Evolutionary conservation across 2,329 filamentous ascomycete genomes (phyloP), one percentile per base, ranked within the genome.

Genomic region (Penicillium vulpinum): DNA sequence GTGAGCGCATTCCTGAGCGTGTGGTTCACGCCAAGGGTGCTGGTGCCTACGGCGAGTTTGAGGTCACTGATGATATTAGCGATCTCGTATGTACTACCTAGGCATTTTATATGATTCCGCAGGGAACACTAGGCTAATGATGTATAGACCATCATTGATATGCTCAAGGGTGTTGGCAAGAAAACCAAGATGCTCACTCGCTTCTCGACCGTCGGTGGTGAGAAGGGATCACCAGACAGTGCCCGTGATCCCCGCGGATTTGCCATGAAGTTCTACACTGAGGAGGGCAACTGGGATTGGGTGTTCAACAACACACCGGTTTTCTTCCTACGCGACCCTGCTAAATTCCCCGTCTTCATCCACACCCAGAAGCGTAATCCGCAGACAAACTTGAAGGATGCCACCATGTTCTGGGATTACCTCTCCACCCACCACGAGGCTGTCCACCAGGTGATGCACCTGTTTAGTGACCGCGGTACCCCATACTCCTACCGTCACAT

Each of bases 301-400:
- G 87, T 90, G 16, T 85, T 83, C 59, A 90, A 89, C 77, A 90
- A 90, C 70, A 89, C 86, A 0, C 88, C 88, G 0, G 84, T 90
- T 3, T 91, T 91, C 79, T 91, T 91, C 74, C 68, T 90, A n/a
- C 80, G 88, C 51, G 88, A 91, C 60, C 86, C 88, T 0, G 81
- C 85, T 61, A 90, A 91, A 72, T 90, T 89, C 69, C 88, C 88
- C 24, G 78, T 87, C 67, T 87, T 90, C 67, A 90, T 90, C 51
- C 88, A 90, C 70, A 89, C 87, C 0, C 88, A 90, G 70, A 90
- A 90, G 79, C 80, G 88, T n/a, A 79, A 91, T 66, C 88, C 88
- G 0, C 81, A 85, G 62, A 90, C 86, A 4, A 85, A 90, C 68
- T 73, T 89, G 6, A 86, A 84, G 46, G 85, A 89, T 72, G 85